phyloP scores from a whole-genome alignment of 2,329 filamentous ascomycete species.

The Fusarium albidum region DNA sequence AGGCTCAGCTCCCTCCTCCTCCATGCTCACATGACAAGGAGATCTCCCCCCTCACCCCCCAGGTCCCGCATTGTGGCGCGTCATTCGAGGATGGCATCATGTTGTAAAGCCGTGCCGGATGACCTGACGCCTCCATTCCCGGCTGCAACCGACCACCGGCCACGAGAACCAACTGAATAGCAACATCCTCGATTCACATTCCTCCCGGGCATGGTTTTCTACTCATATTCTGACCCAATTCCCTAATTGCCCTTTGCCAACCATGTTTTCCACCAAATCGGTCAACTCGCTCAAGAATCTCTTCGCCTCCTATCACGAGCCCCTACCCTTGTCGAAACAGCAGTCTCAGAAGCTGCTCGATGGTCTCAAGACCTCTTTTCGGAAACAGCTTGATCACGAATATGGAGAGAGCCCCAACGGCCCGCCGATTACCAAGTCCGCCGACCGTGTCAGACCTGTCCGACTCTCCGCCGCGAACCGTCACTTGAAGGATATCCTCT shows the following conservation, averaged over 20 bases:
- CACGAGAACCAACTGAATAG: background rate
- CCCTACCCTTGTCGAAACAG: conserved; percentile 57
- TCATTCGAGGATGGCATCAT: conserved; percentile 42
- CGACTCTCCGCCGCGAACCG: conserved; percentile 51
- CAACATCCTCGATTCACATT: background rate
- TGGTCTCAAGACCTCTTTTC: conserved; percentile 64
- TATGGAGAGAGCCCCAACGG: conserved; percentile 55
- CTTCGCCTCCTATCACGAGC: conserved; percentile 58
- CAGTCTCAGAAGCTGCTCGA: conserved; percentile 65
- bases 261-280: conserved; percentile 51
- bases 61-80: conserved; percentile 30
- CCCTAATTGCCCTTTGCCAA: conserved; percentile 40
- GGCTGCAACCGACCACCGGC: conserved; percentile 9
- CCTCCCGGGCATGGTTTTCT: conserved; percentile 17
- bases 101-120: conserved; percentile 16
- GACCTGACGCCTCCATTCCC: conserved; percentile 14
- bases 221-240: conserved; percentile 35
- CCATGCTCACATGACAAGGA: conserved; percentile 35
- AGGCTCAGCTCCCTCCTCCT: conserved; percentile 18
- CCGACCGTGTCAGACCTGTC: conserved; percentile 31
- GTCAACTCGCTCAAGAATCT: conserved; percentile 49
- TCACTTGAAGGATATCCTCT: conserved; percentile 65
- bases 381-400: conserved; percentile 65
- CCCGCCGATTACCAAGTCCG: conserved; percentile 24
- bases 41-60: no score